Evolutionary conservation across 495 filamentous ascomycete genomes (phyloP).

Genomic region (Neurospora intermedia): DNA sequence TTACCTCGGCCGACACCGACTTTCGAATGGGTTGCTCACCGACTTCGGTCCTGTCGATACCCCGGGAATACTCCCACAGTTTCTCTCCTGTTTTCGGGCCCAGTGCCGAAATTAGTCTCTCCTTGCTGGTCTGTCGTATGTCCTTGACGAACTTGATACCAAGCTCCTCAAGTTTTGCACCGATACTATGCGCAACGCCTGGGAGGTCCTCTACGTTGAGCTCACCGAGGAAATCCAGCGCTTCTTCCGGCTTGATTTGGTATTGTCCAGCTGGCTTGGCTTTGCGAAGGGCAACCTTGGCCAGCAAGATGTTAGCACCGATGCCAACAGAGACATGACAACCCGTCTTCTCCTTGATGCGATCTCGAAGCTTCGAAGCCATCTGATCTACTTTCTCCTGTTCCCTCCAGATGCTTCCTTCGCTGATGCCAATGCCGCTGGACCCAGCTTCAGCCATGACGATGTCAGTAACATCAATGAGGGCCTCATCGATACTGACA

Average conservation of each 20-base stretch:
- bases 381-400: conserved; percentile 72
- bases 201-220: conserved; percentile 72
- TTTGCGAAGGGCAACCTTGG: conserved; percentile 80
- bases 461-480: conserved; percentile 63
- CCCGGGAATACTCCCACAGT: conserved; percentile 82
- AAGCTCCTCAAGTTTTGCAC: conserved; percentile 76
- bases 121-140: conserved; percentile 61
- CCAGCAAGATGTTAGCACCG: conserved; percentile 79
- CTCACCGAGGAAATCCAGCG: conserved; percentile 62
- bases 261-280: conserved; percentile 93
- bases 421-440: conserved; percentile 53
- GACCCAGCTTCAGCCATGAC: conserved; percentile 58
- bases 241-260: conserved; percentile 69
- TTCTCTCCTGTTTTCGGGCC: conserved; percentile 91
- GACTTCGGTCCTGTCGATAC: conserved; percentile 78
- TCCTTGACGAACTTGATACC: conserved; percentile 74
- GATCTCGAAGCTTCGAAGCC: conserved; percentile 51
- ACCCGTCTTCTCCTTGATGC: conserved; percentile 60
- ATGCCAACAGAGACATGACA: conserved; percentile 94
- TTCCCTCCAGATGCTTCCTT: conserved; percentile 70
- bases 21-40: conserved; percentile 72
- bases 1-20: conserved; percentile 91
- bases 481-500: conserved; percentile 90
- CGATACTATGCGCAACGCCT: conserved; percentile 78
- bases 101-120: conserved; percentile 57